Conservation (phyloP, 2,329 filamentous ascomycete species). For the Parascedosporium putredinis region DNA sequence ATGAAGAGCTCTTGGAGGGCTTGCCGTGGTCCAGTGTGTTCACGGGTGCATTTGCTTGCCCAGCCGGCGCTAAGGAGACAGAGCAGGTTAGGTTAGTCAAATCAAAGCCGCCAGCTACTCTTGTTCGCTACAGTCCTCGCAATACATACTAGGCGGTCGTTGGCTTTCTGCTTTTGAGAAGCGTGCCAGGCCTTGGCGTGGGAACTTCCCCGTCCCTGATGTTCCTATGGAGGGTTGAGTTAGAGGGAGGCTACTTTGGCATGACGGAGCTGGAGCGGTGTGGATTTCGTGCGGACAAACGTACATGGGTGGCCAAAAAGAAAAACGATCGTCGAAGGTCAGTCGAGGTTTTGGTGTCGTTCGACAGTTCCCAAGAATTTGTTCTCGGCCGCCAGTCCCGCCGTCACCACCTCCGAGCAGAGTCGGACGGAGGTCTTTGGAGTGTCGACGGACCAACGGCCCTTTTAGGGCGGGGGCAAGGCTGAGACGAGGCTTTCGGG, state of each 20-base stretch:
- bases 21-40: background rate
- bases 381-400: background rate
- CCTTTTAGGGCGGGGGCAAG: background rate
- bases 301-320: too few relatives aligned
- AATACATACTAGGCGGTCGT: background rate
- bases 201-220: background rate
- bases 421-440: background rate
- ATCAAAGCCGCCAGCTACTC: too few relatives aligned
- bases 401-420: background rate
- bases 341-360: background rate
- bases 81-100: too few relatives aligned
- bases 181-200: background rate
- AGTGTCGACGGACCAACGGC: background rate
- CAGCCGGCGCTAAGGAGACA: background rate
- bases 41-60: background rate
- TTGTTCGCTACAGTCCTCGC: too few relatives aligned
- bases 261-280: too few relatives aligned
- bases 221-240: slow-evolving; percentile 1
- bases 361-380: background rate
- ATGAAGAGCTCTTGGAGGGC: background rate
- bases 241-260: too few relatives aligned
- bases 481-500: background rate
- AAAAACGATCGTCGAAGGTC: too few relatives aligned
- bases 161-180: background rate
- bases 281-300: too few relatives aligned